phyloP scores from a whole-genome alignment of 306 rosid species.

The Adenanthera pavonina region DNA sequence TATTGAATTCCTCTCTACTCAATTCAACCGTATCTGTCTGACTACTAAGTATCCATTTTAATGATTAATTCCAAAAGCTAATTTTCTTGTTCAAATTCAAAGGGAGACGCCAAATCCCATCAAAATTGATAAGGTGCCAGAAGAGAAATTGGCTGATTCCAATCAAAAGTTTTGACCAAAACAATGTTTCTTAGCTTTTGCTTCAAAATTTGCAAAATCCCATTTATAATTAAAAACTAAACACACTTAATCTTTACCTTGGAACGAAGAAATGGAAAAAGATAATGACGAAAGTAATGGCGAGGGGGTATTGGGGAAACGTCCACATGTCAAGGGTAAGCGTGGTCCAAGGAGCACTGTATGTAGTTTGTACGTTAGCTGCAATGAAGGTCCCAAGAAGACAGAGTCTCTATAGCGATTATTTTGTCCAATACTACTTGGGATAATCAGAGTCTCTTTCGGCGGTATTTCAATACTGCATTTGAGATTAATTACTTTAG shows the following conservation, averaged over 20 bases:
- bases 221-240: too few relatives aligned
- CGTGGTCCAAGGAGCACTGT: conserved; percentile 13
- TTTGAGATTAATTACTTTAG: conserved; percentile 29
- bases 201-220: too few relatives aligned
- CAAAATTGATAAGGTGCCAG: not conserved
- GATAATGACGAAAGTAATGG: not conserved
- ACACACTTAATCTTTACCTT: not conserved
- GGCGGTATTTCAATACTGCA: not conserved
- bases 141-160: not conserved
- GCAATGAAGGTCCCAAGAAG: conserved; percentile 3
- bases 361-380: conserved; percentile 5
- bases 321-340: conserved; percentile 13
- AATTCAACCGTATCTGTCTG: too few relatives aligned
- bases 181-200: too few relatives aligned
- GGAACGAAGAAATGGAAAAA: not conserved
- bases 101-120: not conserved
- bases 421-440: conserved; percentile 10
- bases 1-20: too few relatives aligned
- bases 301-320: conserved; percentile 6
- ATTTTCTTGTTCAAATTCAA: not conserved
- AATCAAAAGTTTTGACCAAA: too few relatives aligned
- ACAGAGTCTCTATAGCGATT: not conserved
- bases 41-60: too few relatives aligned
- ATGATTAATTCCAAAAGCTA: not conserved
- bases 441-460: conserved; percentile 16